phyloP scores from a whole-genome alignment of 2,329 filamentous ascomycete genomes.

The Colletotrichum neosansevieriae region DNA sequence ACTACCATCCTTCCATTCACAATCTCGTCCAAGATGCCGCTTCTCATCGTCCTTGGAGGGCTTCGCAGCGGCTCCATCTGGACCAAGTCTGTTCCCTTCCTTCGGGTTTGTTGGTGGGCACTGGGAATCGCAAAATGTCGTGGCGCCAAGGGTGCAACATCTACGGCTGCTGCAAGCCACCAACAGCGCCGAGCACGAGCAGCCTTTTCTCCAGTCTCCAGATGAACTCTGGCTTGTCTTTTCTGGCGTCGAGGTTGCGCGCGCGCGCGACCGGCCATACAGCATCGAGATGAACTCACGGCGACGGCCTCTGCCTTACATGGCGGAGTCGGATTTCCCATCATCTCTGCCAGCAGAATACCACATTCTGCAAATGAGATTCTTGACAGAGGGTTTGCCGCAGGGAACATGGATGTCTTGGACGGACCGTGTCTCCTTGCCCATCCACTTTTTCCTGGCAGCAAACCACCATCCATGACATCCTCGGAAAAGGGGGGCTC shows the following conservation, averaged over 20 bases:
- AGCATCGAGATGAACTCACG: too few relatives aligned
- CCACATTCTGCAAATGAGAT: background rate
- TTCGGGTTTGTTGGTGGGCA: constrained; percentile 11
- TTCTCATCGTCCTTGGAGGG: background rate
- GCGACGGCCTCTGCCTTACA: background rate
- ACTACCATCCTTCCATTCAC: background rate
- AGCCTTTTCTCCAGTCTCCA: background rate
- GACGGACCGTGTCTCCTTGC: background rate
- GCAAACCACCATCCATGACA: background rate
- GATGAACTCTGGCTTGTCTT: background rate
- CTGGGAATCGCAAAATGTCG: constrained; percentile 4
- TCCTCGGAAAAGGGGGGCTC: too few relatives aligned
- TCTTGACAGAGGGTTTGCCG: background rate
- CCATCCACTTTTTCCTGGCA: background rate
- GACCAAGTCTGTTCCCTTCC: constrained; percentile 10
- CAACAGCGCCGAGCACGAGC: background rate
- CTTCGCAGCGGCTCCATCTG: background rate
- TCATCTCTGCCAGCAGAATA: background rate
- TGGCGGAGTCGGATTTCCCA: background rate
- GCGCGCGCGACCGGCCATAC: too few relatives aligned
- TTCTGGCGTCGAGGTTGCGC: too few relatives aligned
- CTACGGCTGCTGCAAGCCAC: background rate
- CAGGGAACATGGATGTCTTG: constrained; percentile 19
- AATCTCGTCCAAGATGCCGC: too few relatives aligned
- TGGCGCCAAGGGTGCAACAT: constrained; percentile 1